phyloP scores from a whole-genome alignment of 2,329 filamentous ascomycete genomes.

The Monilinia laxa region DNA sequence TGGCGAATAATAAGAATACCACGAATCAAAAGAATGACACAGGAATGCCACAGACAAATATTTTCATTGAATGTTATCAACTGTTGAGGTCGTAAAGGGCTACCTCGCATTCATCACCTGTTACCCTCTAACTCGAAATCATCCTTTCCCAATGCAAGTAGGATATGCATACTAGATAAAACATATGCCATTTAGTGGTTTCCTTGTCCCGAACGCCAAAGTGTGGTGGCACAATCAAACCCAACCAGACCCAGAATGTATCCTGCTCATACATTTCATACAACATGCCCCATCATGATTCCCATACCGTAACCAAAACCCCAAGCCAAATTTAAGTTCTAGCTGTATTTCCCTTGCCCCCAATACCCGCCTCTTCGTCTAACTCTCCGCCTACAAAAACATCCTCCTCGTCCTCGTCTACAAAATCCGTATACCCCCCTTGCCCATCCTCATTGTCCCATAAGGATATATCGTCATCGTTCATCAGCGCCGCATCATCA shows the following conservation, averaged over 20 bases:
- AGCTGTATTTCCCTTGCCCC: slow-evolving; percentile 23
- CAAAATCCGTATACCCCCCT: slow-evolving; percentile 36
- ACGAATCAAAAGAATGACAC: neutral
- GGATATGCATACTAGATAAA: neutral
- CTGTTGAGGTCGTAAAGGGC: neutral
- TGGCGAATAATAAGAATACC: neutral
- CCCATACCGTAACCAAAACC: neutral
- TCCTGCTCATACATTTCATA: slow-evolving; percentile 8
- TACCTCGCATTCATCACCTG: neutral
- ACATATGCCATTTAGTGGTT: slow-evolving; percentile 9
- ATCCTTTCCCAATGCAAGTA: neutral
- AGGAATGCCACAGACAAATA: neutral
- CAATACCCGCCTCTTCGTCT: slow-evolving; percentile 23
- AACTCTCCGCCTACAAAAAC: slow-evolving; percentile 34
- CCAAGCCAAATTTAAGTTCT: slow-evolving; percentile 1
- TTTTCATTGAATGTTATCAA: neutral
- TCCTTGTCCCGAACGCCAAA: slow-evolving; percentile 9
- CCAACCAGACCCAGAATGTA: slow-evolving; percentile 11
- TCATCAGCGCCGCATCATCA: slow-evolving; percentile 37
- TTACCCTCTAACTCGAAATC: neutral
- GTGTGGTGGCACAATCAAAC: slow-evolving; percentile 9
- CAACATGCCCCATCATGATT: slow-evolving; percentile 5
- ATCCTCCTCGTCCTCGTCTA: slow-evolving; percentile 36
- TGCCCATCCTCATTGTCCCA: slow-evolving; percentile 37
- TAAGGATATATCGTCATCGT: slow-evolving; percentile 40